phyloP scores from a whole-genome alignment of 495 filamentous ascomycete species.

The Letharia lupina region DNA sequence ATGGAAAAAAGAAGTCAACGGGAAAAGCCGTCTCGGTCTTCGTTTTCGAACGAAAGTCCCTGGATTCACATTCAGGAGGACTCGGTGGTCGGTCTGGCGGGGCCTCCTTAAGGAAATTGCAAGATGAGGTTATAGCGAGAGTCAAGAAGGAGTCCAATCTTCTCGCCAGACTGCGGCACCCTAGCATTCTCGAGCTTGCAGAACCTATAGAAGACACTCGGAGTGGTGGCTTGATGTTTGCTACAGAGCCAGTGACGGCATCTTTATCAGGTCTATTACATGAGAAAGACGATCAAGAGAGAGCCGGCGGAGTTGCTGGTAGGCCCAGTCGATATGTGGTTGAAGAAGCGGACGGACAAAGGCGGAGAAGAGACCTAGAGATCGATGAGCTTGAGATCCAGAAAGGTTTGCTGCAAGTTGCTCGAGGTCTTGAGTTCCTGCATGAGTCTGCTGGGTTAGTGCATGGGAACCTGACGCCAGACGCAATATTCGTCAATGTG shows the following conservation, averaged over 20 bases:
- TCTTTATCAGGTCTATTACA: constrained; percentile 74
- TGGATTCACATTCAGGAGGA: constrained; percentile 59
- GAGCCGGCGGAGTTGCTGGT: constrained; percentile 52
- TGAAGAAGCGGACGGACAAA: constrained; percentile 66
- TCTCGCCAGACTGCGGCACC: constrained; percentile 79
- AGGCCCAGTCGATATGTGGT: constrained; percentile 71
- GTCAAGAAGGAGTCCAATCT: constrained; percentile 85
- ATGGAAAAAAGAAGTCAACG: constrained; percentile 92
- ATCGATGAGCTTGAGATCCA: constrained; percentile 98
- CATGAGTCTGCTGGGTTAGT: constrained; percentile 93
- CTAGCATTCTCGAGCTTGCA: constrained; percentile 81
- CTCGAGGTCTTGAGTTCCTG: constrained; percentile 89
- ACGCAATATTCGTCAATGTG: constrained; percentile 88
- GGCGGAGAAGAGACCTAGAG: constrained; percentile 73
- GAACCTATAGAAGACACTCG: constrained; percentile 94
- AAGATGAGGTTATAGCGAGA: constrained; percentile 83
- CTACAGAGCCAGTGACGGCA: constrained; percentile 80
- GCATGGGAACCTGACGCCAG: constrained; percentile 89
- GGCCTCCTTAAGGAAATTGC: constrained; percentile 60
- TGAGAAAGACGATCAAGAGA: constrained; percentile 88
- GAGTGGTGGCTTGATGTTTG: constrained; percentile 87
- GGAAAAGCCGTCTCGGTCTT: constrained; percentile 85
- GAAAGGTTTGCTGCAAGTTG: constrained; percentile 86
- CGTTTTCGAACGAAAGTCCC: constrained; percentile 79
- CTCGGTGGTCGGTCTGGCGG: constrained; percentile 54